Evolutionary conservation across 106 monocot genomes (phyloP).

Genomic region (Agapanthus africanus): DNA sequence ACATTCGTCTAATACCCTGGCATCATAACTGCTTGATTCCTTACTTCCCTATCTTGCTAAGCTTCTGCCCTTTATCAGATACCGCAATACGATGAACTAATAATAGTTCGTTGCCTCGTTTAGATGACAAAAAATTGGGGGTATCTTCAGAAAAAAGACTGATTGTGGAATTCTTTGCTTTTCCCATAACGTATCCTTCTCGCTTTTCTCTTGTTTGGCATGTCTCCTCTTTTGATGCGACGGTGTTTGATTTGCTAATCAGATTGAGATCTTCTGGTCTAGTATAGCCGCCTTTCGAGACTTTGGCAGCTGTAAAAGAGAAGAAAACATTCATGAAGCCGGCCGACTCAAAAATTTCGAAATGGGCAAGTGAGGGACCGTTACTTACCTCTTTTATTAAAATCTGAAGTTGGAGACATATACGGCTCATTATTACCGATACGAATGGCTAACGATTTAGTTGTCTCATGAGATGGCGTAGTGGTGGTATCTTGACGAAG

Average conservation of each 20-base stretch:
- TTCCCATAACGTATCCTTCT: neutral
- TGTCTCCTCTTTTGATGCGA: neutral
- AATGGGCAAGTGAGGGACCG: neutral
- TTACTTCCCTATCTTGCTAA: conserved; percentile 1
- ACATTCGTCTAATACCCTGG: neutral
- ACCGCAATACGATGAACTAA: conserved; percentile 3
- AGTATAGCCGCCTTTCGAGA: conserved; percentile 8
- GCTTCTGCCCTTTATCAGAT: neutral
- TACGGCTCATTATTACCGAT: neutral
- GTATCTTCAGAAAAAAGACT: neutral
- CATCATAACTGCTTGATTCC: neutral
- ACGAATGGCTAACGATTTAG: conserved; percentile 6
- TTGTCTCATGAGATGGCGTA: conserved; percentile 10
- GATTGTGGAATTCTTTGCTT: conserved; percentile 1
- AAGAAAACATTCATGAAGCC: neutral
- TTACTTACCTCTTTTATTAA: conserved; percentile 20
- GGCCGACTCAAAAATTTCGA: neutral
- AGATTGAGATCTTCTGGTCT: neutral
- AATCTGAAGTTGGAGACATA: neutral
- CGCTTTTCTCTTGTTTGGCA: neutral
- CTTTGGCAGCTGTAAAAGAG: conserved; percentile 13
- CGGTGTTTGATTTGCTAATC: conserved; percentile 5
- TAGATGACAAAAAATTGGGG: conserved; percentile 2
- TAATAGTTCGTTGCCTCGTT: conserved; percentile 5
- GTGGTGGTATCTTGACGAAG: conserved; percentile 9